A percentile compares a stretch with the other conserved stretches of the same genome.
Conservation (phyloP, 2,329 filamentous ascomycete genomes). For the Chaetomiaceae sp. region DNA sequence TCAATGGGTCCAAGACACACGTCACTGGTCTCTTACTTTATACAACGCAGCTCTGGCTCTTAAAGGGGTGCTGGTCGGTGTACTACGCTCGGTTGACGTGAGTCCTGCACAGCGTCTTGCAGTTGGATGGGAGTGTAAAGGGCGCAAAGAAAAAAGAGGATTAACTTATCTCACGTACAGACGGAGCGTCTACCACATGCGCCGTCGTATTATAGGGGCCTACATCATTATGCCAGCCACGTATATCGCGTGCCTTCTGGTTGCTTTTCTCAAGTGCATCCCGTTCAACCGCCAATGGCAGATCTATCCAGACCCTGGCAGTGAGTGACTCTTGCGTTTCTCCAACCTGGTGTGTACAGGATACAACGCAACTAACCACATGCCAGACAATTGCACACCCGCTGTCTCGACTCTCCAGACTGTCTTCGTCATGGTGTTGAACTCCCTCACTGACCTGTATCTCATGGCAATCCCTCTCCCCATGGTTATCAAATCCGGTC, state of each 20-base stretch:
- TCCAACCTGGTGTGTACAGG: background rate
- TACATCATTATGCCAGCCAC: too few species aligned
- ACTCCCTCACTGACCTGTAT: background rate
- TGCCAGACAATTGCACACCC: background rate
- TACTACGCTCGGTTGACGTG: too few species aligned
- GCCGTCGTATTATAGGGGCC: too few species aligned
- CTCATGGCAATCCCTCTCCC: background rate
- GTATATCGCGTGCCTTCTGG: too few species aligned
- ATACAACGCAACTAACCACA: background rate
- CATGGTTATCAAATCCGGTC: background rate
- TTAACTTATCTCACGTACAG: too few species aligned
- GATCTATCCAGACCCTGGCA: background rate
- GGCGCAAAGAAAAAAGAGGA: too few species aligned
- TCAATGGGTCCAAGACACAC: background rate
- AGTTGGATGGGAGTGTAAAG: too few species aligned
- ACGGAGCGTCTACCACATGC: too few species aligned
- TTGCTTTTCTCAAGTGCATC: background rate
- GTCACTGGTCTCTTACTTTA: background rate
- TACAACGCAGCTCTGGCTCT: background rate
- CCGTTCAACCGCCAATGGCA: background rate
- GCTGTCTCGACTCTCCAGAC: background rate
- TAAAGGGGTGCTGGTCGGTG: background rate
- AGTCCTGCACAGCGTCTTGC: too few species aligned
- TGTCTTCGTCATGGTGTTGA: background rate
- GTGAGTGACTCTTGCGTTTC: background rate